Evolutionary conservation across 768 basidiomycete genomes (phyloP).

Genomic region (Paxillus involutus): DNA sequence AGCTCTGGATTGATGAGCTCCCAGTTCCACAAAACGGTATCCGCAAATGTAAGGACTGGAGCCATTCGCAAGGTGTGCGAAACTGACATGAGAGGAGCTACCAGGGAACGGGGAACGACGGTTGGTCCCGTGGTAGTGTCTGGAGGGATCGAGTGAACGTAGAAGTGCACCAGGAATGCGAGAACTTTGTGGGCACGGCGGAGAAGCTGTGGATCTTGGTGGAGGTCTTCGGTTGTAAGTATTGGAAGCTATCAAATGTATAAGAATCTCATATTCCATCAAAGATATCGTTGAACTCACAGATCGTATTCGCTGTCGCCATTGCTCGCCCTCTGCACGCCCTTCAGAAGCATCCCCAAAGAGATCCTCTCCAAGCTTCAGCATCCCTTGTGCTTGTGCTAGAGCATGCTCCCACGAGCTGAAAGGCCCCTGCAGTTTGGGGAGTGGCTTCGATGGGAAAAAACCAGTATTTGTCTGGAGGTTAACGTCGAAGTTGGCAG

Average conservation of each 20-base stretch:
- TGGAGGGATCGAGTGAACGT: slow-evolving; percentile 75
- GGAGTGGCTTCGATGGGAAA: slow-evolving; percentile 68
- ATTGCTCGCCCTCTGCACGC: slow-evolving; percentile 57
- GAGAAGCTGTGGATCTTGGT: slow-evolving; percentile 55
- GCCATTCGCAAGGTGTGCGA: slow-evolving; percentile 82
- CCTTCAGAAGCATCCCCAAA: slow-evolving; percentile 47
- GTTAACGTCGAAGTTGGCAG: slow-evolving; percentile 52
- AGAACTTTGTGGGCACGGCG: slow-evolving; percentile 90
- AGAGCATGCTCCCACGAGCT: slow-evolving; percentile 73
- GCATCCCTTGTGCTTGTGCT: slow-evolving; percentile 46
- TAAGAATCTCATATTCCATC: slow-evolving; percentile 10
- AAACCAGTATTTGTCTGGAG: slow-evolving; percentile 67
- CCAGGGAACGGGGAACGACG: slow-evolving; percentile 71
- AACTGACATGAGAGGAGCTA: slow-evolving; percentile 74
- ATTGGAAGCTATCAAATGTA: slow-evolving; percentile 61
- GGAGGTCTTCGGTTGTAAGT: slow-evolving; percentile 55
- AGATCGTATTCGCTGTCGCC: slow-evolving; percentile 61
- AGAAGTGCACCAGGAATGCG: slow-evolving; percentile 88
- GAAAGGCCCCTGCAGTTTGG: slow-evolving; percentile 53
- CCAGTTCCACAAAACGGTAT: slow-evolving; percentile 95
- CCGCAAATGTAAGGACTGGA: slow-evolving; percentile 93
- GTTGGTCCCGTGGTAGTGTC: slow-evolving; percentile 38
- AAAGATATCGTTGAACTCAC: slow-evolving; percentile 44
- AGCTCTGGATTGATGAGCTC: slow-evolving; percentile 54
- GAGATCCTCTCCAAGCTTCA: slow-evolving; percentile 60